A percentile compares a stretch with the other conserved stretches of the same genome.
Evolutionary conservation across 2,329 filamentous ascomycete genomes (phyloP).

Genomic region (Tolypocladium sp.): DNA sequence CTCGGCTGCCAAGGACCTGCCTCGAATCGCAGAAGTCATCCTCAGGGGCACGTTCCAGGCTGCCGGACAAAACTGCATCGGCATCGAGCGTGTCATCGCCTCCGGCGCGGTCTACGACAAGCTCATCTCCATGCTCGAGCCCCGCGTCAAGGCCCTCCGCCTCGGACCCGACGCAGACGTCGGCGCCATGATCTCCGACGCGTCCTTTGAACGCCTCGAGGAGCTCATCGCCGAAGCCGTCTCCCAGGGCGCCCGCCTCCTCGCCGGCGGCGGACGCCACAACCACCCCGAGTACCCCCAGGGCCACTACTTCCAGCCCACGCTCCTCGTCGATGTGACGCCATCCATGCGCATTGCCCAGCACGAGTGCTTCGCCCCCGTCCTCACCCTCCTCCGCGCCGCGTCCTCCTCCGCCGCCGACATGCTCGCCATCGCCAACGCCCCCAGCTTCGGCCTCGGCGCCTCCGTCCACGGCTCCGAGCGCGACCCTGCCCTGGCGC

Average conservation of each 20-base stretch:
- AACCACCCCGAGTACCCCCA: conserved; percentile 62
- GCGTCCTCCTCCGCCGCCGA: conserved; percentile 46
- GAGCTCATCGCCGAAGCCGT: conserved; percentile 70
- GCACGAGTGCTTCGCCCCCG: conserved; percentile 85
- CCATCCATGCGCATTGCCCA: conserved; percentile 78
- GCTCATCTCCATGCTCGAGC: conserved; percentile 61
- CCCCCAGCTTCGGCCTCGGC: conserved; percentile 76
- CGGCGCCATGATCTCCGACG: conserved; percentile 80
- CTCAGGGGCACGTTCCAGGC: conserved; percentile 93
- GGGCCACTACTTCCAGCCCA: conserved; percentile 90
- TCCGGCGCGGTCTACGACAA: conserved; percentile 66
- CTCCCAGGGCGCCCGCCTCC: conserved; percentile 64
- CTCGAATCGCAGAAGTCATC: conserved; percentile 69
- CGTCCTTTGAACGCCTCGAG: conserved; percentile 69
- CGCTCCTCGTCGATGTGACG: conserved; percentile 83
- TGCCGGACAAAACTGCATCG: conserved; percentile 94
- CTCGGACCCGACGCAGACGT: conserved; percentile 74
- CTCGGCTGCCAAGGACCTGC: conserved; percentile 56
- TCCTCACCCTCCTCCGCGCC: conserved; percentile 79
- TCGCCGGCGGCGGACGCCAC: conserved; percentile 68
- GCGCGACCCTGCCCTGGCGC: conserved; percentile 46
- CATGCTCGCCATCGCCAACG: conserved; percentile 73
- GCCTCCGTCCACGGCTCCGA: conserved; percentile 77
- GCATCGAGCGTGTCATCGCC: conserved; percentile 86
- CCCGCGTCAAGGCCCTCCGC: conserved; percentile 65